These are phyloP conservation scores for Colletotrichum phormii DNA, from an alignment of 2,329 filamentous ascomycete genomes.

Conservation along the genomic window DNA sequence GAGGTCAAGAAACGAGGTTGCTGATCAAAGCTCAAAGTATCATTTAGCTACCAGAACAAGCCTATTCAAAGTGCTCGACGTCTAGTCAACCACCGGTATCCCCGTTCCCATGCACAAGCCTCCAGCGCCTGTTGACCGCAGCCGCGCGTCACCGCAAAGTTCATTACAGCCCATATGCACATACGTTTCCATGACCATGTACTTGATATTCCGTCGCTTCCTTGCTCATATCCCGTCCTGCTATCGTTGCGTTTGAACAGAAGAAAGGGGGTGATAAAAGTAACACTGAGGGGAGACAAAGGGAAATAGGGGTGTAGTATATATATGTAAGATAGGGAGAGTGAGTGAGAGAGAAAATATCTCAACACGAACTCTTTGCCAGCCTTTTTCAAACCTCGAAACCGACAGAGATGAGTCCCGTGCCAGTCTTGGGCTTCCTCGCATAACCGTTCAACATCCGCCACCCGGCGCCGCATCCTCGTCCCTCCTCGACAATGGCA, in stretches of 20 bases:
- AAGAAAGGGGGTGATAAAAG: neutral
- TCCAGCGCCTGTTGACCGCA: slow-evolving; percentile 1
- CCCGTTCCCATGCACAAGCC: neutral
- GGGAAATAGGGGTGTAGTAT: neutral
- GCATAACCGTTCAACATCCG: slow-evolving; percentile 73
- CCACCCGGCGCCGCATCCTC: slow-evolving; percentile 68
- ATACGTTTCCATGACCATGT: neutral
- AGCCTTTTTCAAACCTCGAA: slow-evolving; percentile 11
- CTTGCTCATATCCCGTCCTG: neutral
- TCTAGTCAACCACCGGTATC: neutral
- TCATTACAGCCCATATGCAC: slow-evolving; percentile 2
- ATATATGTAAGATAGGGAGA: neutral
- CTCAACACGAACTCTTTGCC: no score
- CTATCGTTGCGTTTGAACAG: neutral
- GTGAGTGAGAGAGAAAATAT: neutral
- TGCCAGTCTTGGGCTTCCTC: slow-evolving; percentile 64
- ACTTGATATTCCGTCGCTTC: neutral
- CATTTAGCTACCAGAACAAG: neutral
- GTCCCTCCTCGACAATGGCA: slow-evolving; percentile 72
- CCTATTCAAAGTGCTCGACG: neutral
- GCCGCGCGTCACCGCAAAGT: neutral
- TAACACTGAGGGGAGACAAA: neutral
- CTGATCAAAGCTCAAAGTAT: neutral
- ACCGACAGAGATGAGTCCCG: slow-evolving; percentile 49
- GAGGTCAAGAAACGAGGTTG: neutral